Base-by-base conservation (phyloP, 345 rosid genomes). In the Melaleuca quinquenervia region DNA sequence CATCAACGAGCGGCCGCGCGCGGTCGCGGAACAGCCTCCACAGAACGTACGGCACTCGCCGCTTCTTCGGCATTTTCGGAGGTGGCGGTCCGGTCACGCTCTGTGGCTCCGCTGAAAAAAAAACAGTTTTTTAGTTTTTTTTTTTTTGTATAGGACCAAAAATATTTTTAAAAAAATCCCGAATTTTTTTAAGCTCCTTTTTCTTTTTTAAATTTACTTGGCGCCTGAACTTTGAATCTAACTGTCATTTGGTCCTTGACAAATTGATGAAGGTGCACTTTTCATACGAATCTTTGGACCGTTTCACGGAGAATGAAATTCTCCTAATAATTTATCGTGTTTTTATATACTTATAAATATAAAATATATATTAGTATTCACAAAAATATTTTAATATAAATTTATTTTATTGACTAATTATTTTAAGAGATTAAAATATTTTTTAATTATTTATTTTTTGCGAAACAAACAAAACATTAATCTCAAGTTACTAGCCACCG, bases 1-100 rank as follows among this genome's bases (percentile, higher is more conserved):
- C 82, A 56, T 87, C 86, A 87, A 91, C 87, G 11, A 96, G 88
- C 41, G 90, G 90, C 32, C 74, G 89, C 13, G 94, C 95, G 44
- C 89, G 80, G 32, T 88, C 83, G 11, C 90, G 88, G 89, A 88
- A 94, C 20, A 94, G 70, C 84, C 88, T 86, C 96, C 98, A 89
- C 7, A 95, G 90, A 53, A 93, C 89, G 88, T 89, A 90, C 16
- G 99, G 98, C 29, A 91, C 93, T 32, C 82, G 87, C 83, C 88
- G 89, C 84, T 85, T 92, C 90, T 85, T 90, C 55, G 83, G 53
- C 94, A 91, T 92, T 87, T 82, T 44, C 22, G 55, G 50, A 80
- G 82, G 54, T 11, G 78, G 48, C 78, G 26, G 78, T 36, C 78
- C 78, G 78, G 78, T 22, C 48, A 0, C 18, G 26, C 48, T 18